phyloP scores from a whole-genome alignment of 139 green algal genomes.

The Tetraselmis chui region DNA sequence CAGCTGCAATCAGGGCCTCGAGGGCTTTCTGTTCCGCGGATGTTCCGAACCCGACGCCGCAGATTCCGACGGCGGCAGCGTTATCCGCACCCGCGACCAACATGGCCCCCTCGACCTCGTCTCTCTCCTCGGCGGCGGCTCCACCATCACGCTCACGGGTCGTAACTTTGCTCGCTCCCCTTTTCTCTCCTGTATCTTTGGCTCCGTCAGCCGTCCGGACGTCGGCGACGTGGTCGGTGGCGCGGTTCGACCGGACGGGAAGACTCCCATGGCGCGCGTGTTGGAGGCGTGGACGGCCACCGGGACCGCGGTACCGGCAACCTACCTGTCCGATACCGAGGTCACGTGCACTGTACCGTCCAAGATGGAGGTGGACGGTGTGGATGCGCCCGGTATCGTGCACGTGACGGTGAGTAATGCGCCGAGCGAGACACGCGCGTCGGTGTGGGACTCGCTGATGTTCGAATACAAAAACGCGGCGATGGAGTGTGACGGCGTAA shows the following conservation, averaged over 20 bases:
- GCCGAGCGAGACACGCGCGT: neutral
- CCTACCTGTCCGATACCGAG: neutral
- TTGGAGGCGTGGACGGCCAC: neutral
- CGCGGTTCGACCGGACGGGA: neutral
- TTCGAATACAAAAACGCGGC: conserved; percentile 9
- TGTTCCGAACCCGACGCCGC: neutral
- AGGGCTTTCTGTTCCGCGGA: neutral
- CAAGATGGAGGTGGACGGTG: neutral
- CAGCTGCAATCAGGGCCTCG: neutral
- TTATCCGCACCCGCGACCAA: neutral
- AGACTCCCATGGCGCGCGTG: neutral
- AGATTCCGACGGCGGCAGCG: neutral
- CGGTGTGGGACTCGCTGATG: neutral
- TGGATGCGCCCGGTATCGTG: conserved; percentile 1
- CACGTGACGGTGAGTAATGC: neutral
- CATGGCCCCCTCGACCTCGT: neutral
- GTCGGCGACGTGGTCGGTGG: neutral
- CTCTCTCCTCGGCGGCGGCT: conserved; percentile 1
- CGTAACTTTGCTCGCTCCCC: conserved; percentile 2
- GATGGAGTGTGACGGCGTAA: conserved; percentile 10
- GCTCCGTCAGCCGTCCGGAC: neutral
- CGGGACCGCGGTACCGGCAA: neutral
- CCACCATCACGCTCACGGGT: conserved; percentile 8
- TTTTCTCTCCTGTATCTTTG: neutral
- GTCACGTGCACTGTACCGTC: neutral